A percentile compares a stretch with the other conserved stretches of the same genome.
Evolutionary conservation across 2,329 filamentous ascomycete species (phyloP).

Genomic region (Diaporthe helianthi): DNA sequence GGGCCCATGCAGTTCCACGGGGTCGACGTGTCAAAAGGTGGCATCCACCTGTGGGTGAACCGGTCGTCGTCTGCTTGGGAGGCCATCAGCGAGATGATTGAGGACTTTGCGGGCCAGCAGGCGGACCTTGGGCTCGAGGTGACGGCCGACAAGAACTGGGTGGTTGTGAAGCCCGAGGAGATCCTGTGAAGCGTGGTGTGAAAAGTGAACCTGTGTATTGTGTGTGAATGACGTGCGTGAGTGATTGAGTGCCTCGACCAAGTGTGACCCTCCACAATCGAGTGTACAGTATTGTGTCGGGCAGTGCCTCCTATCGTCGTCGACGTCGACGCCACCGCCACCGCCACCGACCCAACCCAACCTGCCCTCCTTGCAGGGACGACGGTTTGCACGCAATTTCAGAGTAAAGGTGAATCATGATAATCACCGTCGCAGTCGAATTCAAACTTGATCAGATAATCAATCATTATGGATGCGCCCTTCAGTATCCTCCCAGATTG

Average conservation of each 20-base stretch:
- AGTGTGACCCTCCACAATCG: not conserved
- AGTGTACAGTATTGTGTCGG: too few relatives aligned
- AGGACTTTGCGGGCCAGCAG: slow-evolving; percentile 45
- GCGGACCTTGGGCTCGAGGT: slow-evolving; percentile 45
- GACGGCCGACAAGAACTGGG: slow-evolving; percentile 54
- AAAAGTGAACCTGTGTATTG: not conserved
- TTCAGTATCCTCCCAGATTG: not conserved
- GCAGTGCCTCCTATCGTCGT: not conserved
- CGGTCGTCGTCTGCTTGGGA: slow-evolving; percentile 45
- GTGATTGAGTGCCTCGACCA: not conserved
- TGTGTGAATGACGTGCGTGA: not conserved
- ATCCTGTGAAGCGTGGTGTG: slow-evolving; percentile 43
- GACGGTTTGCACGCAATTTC: not conserved
- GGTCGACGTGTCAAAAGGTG: slow-evolving; percentile 50
- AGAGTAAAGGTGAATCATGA: not conserved
- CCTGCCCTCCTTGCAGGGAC: not conserved
- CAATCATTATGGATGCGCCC: not conserved
- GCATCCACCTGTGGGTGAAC: slow-evolving; percentile 52
- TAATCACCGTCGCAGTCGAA: not conserved
- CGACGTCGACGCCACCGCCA: too few relatives aligned
- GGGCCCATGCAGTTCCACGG: slow-evolving; percentile 54
- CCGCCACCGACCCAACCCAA: too few relatives aligned
- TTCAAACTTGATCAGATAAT: not conserved
- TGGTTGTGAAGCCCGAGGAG: slow-evolving; percentile 49
- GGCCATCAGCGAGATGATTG: slow-evolving; percentile 48